Conservation (phyloP, 2,329 filamentous ascomycete genomes). For the Fusarium equiseti region DNA sequence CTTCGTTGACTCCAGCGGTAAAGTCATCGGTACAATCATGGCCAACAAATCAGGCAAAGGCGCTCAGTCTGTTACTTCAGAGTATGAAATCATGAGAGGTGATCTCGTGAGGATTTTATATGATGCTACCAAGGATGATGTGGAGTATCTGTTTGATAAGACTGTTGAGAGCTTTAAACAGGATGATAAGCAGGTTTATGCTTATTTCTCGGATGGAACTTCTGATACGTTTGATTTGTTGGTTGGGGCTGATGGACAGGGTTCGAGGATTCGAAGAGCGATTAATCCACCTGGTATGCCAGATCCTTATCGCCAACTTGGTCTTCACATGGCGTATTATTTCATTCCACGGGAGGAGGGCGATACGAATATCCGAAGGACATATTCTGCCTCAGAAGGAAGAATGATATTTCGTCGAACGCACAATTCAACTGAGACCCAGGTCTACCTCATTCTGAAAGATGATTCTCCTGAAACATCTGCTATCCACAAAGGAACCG, state of each 20-base stretch:
- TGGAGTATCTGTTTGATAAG: conserved; percentile 15
- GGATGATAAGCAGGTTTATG: conserved; percentile 23
- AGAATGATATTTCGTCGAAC: conserved; percentile 36
- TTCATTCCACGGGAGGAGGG: conserved; percentile 28
- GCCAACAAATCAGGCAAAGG: conserved; percentile 36
- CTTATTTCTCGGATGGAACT: conserved; percentile 23
- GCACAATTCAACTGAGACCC: conserved; percentile 30
- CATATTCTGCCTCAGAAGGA: conserved; percentile 13
- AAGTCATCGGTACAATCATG: conserved; percentile 16
- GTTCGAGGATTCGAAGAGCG: conserved; percentile 25
- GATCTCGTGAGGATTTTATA: conserved; percentile 62
- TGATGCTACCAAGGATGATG: conserved; percentile 13
- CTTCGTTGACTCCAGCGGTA: conserved; percentile 12
- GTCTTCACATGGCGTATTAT: conserved; percentile 35
- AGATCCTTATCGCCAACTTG: conserved; percentile 38
- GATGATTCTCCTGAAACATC: conserved; percentile 10
- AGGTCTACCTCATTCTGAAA: conserved; percentile 33
- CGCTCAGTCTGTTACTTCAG: conserved; percentile 56
- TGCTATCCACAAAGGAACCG: conserved; percentile 17
- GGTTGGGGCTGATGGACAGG: conserved; percentile 32
- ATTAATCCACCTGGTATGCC: not conserved
- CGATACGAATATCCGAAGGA: conserved; percentile 29
- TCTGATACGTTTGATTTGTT: conserved; percentile 26
- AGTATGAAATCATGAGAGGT: conserved; percentile 68
- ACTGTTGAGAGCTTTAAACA: conserved; percentile 30